Conservation (phyloP, 208 protist genomes). For the Acanthamoeba castellanii region DNA sequence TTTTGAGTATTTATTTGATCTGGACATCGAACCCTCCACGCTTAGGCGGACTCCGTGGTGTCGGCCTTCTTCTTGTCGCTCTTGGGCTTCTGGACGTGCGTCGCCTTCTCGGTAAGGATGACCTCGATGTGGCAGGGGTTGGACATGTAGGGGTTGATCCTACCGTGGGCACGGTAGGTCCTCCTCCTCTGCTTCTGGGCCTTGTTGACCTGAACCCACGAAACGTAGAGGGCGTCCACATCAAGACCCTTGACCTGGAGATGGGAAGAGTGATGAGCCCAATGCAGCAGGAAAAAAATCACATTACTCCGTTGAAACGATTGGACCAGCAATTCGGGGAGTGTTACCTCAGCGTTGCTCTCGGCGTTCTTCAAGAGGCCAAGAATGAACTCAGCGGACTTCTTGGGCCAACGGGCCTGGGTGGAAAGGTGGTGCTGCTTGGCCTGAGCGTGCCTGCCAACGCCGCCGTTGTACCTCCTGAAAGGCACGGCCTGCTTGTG, state of each 20-base stretch:
- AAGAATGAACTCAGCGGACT: constrained; percentile 91
- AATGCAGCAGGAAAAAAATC: neutral
- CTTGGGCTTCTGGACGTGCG: constrained; percentile 75
- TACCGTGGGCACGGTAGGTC: constrained; percentile 95
- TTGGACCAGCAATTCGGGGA: neutral
- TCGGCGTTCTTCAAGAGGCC: constrained; percentile 92
- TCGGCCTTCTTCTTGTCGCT: neutral
- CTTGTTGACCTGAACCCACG: constrained; percentile 94
- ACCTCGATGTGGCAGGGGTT: constrained; percentile 93
- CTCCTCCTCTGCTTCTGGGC: constrained; percentile 91
- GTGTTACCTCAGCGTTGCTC: constrained; percentile 90
- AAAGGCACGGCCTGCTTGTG: constrained; percentile 94
- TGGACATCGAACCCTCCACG: neutral
- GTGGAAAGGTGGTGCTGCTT: constrained; percentile 67
- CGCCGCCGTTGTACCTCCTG: constrained; percentile 90
- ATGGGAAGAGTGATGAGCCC: neutral
- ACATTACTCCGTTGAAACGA: neutral
- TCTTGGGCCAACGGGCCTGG: constrained; percentile 93
- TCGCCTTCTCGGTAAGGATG: constrained; percentile 87
- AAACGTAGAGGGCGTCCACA: constrained; percentile 89
- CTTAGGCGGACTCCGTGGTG: constrained; percentile 21
- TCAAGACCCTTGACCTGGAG: constrained; percentile 91
- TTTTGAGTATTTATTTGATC: neutral
- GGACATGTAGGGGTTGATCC: constrained; percentile 94
- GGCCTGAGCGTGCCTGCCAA: constrained; percentile 86